phyloP scores from a whole-genome alignment of 1,284 basidiomycete genomes.

The Stygiomarasmius scandens region DNA sequence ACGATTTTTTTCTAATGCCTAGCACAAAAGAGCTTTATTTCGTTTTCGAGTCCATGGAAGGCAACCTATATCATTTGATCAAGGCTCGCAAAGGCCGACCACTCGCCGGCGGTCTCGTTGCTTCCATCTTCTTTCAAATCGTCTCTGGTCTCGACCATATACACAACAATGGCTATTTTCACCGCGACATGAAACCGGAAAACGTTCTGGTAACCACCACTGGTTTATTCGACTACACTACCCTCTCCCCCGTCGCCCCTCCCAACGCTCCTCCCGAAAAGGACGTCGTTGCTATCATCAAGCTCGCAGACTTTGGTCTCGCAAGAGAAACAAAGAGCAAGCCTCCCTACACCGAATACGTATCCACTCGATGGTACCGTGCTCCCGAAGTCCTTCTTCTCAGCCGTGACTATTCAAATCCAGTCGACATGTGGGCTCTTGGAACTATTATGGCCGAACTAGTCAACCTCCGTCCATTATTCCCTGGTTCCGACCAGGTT shows the following conservation, averaged over 20 bases:
- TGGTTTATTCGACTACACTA: constrained; percentile 92
- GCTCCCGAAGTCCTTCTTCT: constrained; percentile 96
- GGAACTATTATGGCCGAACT: constrained; percentile 98
- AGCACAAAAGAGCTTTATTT: constrained; percentile 96
- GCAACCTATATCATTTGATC: constrained; percentile 98
- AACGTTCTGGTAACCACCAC: constrained; percentile 99
- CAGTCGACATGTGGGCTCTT: constrained; percentile 99
- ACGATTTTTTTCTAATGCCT: constrained; percentile 97
- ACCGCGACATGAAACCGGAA: constrained; percentile 99
- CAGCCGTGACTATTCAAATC: constrained; percentile 91
- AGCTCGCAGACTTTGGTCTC: constrained; percentile 97
- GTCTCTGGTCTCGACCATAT: constrained; percentile 92
- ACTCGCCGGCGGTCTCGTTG: constrained; percentile 92
- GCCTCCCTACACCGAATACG: constrained; percentile 98
- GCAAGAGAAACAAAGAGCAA: constrained; percentile 87
- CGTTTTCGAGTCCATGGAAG: constrained; percentile 99
- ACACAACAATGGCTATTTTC: constrained; percentile 93
- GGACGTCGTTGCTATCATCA: constrained; percentile 97
- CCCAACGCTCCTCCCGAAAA: constrained; percentile 73
- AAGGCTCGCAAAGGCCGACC: constrained; percentile 94
- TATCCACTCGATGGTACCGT: constrained; percentile 98
- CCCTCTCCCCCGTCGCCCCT: constrained; percentile 63
- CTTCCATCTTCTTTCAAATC: constrained; percentile 94
- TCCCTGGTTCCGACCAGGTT: constrained; percentile 95
- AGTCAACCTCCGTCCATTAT: constrained; percentile 92